These are phyloP conservation scores for Paraphoma sp. DNA, from an alignment of 2,329 filamentous ascomycete species.

Conservation along the genomic window DNA sequence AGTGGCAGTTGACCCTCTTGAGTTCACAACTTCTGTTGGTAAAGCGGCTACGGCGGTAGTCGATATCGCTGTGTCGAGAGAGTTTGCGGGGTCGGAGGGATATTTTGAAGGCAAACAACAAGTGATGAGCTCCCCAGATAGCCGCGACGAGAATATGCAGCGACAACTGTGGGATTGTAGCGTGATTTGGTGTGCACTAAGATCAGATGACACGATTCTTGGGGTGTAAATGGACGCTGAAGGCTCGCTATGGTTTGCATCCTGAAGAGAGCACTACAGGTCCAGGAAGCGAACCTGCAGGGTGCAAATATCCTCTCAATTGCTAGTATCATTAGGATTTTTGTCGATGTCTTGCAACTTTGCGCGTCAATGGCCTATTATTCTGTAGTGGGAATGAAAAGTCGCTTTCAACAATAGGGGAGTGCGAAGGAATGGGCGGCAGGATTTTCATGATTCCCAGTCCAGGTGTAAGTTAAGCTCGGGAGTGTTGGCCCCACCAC, in stretches of 20 bases:
- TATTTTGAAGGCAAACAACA: conserved; percentile 44
- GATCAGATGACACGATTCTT: conserved; percentile 11
- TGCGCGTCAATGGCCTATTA: too few species aligned
- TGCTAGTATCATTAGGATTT: too few species aligned
- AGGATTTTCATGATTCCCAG: too few species aligned
- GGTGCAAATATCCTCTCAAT: too few species aligned
- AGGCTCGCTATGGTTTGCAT: neutral
- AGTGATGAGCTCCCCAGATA: conserved; percentile 40
- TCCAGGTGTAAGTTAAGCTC: too few species aligned
- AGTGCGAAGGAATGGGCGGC: too few species aligned
- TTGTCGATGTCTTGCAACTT: too few species aligned
- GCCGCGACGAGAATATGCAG: conserved; percentile 38
- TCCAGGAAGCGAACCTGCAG: too few species aligned
- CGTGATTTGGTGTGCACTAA: conserved; percentile 38
- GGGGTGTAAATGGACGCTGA: neutral
- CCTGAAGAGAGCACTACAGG: neutral
- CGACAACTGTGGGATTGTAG: conserved; percentile 44
- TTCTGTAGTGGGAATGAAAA: too few species aligned
- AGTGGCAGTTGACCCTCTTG: conserved; percentile 43
- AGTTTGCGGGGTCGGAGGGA: conserved; percentile 39
- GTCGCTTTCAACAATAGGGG: too few species aligned
- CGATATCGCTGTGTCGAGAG: conserved; percentile 33
- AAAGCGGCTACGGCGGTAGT: conserved; percentile 41
- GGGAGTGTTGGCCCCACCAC: too few species aligned
- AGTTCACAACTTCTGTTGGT: conserved; percentile 45